Evolutionary conservation across 2,329 filamentous ascomycete genomes (phyloP).

Genomic region (Colletotrichum truncatum): DNA sequence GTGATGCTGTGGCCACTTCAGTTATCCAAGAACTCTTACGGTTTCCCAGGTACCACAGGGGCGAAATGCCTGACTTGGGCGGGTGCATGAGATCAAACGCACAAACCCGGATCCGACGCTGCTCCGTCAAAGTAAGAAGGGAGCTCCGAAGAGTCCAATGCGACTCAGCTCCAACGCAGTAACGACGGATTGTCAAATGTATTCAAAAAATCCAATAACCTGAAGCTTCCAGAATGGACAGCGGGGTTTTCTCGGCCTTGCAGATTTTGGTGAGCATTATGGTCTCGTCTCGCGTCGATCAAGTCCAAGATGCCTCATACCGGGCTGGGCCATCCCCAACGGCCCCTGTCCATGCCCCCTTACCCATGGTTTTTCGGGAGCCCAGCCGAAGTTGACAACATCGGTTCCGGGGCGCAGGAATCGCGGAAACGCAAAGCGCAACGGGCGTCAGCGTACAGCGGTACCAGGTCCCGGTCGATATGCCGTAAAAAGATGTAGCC

Average conservation of each 20-base stretch:
- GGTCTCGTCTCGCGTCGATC: slow-evolving; percentile 16
- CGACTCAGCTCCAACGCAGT: not conserved
- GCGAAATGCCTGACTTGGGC: slow-evolving; percentile 4
- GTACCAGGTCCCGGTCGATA: not conserved
- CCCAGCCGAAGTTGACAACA: slow-evolving; percentile 5
- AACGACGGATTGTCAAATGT: not conserved
- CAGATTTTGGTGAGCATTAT: not conserved
- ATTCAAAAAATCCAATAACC: not conserved
- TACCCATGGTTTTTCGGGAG: slow-evolving; percentile 4
- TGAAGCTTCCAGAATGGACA: not conserved
- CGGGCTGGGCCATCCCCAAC: not conserved
- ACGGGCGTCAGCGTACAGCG: not conserved
- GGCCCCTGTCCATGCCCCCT: slow-evolving; percentile 1
- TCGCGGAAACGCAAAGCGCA: not conserved
- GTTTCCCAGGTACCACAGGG: not conserved
- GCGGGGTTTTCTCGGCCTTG: not conserved
- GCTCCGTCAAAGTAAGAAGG: slow-evolving; percentile 5
- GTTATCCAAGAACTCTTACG: not conserved
- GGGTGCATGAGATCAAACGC: slow-evolving; percentile 16
- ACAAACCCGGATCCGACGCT: slow-evolving; percentile 9
- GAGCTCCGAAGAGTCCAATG: slow-evolving; percentile 7
- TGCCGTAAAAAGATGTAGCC: not conserved
- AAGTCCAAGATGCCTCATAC: not conserved
- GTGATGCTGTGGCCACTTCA: not conserved
- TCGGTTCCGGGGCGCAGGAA: not conserved